These are phyloP conservation scores for Miscanthus lutarioriparius DNA, from an alignment of 176 grass and related monocot genomes.

Conservation along the genomic window DNA sequence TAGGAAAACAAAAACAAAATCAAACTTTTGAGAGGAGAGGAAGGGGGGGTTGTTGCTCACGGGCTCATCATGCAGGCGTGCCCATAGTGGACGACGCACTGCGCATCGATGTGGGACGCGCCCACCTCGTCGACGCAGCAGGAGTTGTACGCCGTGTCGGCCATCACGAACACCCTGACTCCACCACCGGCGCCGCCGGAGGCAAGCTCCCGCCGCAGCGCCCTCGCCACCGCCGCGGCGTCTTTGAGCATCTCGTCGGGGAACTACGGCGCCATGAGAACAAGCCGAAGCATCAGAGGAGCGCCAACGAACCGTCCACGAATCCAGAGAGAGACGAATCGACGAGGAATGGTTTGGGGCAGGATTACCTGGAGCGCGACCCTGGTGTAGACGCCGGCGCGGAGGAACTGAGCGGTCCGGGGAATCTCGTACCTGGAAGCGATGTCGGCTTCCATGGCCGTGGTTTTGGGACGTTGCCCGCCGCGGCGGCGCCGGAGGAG, in stretches of 20 bases:
- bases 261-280: not conserved
- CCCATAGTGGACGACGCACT: constrained; percentile 90
- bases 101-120: constrained; percentile 77
- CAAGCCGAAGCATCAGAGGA: not conserved
- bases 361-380: constrained; percentile 79
- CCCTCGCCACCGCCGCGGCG: not conserved
- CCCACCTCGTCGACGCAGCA: constrained; percentile 96
- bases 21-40: not conserved
- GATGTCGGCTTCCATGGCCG: constrained; percentile 47
- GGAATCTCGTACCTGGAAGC: constrained; percentile 65
- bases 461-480: not conserved
- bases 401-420: constrained; percentile 60
- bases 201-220: not conserved
- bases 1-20: not conserved
- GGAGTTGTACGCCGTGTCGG: constrained; percentile 86
- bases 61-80: constrained; percentile 98
- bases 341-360: no score
- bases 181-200: constrained; percentile 30
- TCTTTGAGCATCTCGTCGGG: constrained; percentile 11
- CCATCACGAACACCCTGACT: constrained; percentile 76
- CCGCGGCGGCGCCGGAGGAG: not conserved
- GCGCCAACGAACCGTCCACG: not conserved
- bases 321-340: not conserved
- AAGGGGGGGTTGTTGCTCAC: constrained; percentile 43
- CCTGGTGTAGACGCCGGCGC: constrained; percentile 57